phyloP scores from a whole-genome alignment of 73 alveolate genomes.

The Loxodes magnus region DNA sequence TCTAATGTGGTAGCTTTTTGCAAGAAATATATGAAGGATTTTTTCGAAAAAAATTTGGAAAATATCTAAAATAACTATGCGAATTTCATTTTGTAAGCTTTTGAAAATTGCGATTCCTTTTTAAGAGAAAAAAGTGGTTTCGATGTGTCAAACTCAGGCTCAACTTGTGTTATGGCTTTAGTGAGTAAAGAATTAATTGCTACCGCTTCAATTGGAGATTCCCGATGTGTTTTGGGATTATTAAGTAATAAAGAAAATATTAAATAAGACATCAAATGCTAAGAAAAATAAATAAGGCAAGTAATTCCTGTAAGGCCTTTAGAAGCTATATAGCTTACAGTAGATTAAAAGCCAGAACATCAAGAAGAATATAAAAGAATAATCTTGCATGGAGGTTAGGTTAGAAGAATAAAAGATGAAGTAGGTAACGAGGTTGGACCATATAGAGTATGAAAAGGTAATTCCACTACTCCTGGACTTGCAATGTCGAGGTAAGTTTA shows the following conservation, averaged over 20 bases:
- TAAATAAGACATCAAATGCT: background rate
- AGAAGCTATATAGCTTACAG: conserved; percentile 8
- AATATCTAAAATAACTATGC: background rate
- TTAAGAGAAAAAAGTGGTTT: background rate
- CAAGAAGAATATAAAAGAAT: conserved; percentile 40
- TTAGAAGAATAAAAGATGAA: conserved; percentile 29
- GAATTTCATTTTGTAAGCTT: background rate
- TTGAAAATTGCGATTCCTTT: background rate
- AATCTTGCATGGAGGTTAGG: conserved; percentile 30
- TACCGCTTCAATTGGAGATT: conserved; percentile 7
- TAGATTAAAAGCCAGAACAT: conserved; percentile 22
- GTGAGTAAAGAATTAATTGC: background rate
- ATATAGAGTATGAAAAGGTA: conserved; percentile 37
- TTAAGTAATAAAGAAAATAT: background rate
- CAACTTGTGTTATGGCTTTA: background rate
- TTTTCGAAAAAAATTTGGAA: background rate
- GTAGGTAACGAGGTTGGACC: conserved; percentile 28
- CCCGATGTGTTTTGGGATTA: conserved; percentile 5
- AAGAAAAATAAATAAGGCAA: background rate
- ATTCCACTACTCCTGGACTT: conserved; percentile 34
- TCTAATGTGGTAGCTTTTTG: conserved; percentile 2
- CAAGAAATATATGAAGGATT: background rate
- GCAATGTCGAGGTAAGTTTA: conserved; percentile 37
- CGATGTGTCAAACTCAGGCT: conserved; percentile 6
- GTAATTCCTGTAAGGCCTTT: background rate